Base-by-base conservation (phyloP, 345 rosid genomes). In the Turnera subulata region DNA sequence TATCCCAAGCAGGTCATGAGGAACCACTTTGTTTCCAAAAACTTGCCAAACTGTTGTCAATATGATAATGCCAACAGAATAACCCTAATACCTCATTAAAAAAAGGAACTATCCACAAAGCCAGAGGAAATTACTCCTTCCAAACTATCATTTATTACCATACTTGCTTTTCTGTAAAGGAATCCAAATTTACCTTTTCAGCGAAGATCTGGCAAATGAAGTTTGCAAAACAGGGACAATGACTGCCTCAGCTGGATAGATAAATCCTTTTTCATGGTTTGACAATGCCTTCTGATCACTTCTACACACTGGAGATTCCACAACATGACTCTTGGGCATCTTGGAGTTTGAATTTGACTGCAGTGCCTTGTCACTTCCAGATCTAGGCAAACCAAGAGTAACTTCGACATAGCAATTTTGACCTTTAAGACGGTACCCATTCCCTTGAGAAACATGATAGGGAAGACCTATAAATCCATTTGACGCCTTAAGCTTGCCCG, bases 231-330 rank as follows among this genome's bases (percentile, higher is more conserved):
- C 82, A 1, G 99, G 97, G 68, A 93, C 96, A 66, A 89, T 82
- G 68, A 93, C 84, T 56, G 97, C 95, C 73, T 87, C 96, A 48
- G 78, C 73, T 70, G 99, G 96, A 77, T 87, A 84, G 37, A 93
- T 78, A 73, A 90, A 85, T 62, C 83, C 82, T 67, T 78, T 90
- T 61, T 81, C 90, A 61, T 65, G 70, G 17, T 80, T 82, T 53
- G 65, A 46, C 22, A 60, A 68, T 67, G 72, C 83, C 75, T 78
- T 89, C 46, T 69, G 80, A 62, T 79, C 90, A 54, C 70, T 77
- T 69, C 81, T 78, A 71, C 85, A 83, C 32, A 67, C 69, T 49
- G 73, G 69, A 67, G 89, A 78, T 66, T 93, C 94, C 59, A 75
- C 69, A 72, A 69, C 58, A 58, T 81, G 84, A 46, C 73, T 78